Base-by-base conservation (phyloP, 2,329 filamentous ascomycete genomes). In the Aspergillus ustus region DNA sequence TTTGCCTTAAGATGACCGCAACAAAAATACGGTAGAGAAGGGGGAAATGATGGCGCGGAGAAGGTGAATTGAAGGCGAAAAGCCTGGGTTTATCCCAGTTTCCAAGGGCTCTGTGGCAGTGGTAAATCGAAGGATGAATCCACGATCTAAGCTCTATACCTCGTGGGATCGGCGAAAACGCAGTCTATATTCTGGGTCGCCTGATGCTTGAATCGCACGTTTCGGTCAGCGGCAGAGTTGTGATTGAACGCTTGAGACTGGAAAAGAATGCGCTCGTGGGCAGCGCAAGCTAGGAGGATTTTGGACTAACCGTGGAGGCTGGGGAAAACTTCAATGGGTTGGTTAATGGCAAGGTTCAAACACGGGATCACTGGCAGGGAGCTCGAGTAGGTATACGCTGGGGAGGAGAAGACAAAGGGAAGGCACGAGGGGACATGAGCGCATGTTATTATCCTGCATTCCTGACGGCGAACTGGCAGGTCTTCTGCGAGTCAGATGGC, bases 81-180 rank as follows among this genome's bases (percentile, higher is more conserved):
- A 28, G 49, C 11, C 51, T n/a, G 22, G 45, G 37, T n/a, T 37
- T 44, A 31, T 49, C n/a, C 22, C 34, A 2, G 15, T 11, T 40
- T 15, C 11, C 11, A 15, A 15, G 15, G 15, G 34, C 34, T 40
- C 11, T 40, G 34, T 40, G 34, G 34, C 5, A 15, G 34, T 2
- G 15, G 34, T 34, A 34, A 34, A 34, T 34, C 31, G 31, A 34
- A 25, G 25, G 25, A 29, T 15, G 48, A 31, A 43, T 40, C 34
- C n/a, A 31, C 40, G 46, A 29, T 46, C 37, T 40, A 53, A 55
- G 22, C 52, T 62, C n/a, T 31, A 54, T 54, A 48, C 53, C 56
- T 64, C 58, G 49, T 63, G 50, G 19, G 62, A 66, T 63, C 64
- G 52, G 48, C 64, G 50, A 51, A 46, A 63, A 49, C 57, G 56